These are phyloP conservation scores for Malassezia vespertilionis DNA, from an alignment of 1,284 basidiomycete species.

Conservation along the genomic window DNA sequence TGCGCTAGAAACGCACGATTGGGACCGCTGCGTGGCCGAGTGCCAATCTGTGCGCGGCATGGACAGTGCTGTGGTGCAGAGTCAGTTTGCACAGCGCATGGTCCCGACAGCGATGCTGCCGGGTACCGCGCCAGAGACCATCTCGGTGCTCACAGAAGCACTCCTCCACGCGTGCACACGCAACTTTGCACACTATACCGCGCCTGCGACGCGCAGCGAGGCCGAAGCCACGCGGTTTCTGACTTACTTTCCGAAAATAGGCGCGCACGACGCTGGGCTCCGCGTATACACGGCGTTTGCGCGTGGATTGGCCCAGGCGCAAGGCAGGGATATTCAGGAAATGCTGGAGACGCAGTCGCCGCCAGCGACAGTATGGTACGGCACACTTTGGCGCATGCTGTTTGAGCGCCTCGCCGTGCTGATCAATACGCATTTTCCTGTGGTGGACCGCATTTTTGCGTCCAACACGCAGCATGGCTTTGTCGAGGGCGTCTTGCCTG, in stretches of 20 bases:
- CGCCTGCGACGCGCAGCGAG: conserved; percentile 55
- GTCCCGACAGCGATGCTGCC: conserved; percentile 72
- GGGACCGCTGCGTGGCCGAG: conserved; percentile 84
- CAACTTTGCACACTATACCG: conserved; percentile 69
- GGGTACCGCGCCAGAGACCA: conserved; percentile 69
- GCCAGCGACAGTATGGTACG: conserved; percentile 26
- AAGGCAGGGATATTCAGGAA: neutral
- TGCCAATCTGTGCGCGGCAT: conserved; percentile 80
- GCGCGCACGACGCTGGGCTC: conserved; percentile 70
- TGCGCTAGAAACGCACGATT: conserved; percentile 74
- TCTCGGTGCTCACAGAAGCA: conserved; percentile 62
- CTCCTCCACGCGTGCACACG: conserved; percentile 67
- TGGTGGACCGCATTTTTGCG: conserved; percentile 88
- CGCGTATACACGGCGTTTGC: conserved; percentile 58
- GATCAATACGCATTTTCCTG: conserved; percentile 89
- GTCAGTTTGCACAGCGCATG: conserved; percentile 65
- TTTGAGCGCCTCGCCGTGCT: conserved; percentile 93
- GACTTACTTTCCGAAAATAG: conserved; percentile 87
- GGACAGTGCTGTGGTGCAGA: conserved; percentile 64
- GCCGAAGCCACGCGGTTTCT: conserved; percentile 85
- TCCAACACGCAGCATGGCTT: conserved; percentile 48
- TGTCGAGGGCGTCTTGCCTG: conserved; percentile 54
- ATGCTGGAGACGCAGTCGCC: conserved; percentile 1
- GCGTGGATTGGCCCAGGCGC: neutral
- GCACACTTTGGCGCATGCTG: conserved; percentile 57